Conservation (phyloP, 306 rosid genomes). For the Dalbergia cochinchinensis region DNA sequence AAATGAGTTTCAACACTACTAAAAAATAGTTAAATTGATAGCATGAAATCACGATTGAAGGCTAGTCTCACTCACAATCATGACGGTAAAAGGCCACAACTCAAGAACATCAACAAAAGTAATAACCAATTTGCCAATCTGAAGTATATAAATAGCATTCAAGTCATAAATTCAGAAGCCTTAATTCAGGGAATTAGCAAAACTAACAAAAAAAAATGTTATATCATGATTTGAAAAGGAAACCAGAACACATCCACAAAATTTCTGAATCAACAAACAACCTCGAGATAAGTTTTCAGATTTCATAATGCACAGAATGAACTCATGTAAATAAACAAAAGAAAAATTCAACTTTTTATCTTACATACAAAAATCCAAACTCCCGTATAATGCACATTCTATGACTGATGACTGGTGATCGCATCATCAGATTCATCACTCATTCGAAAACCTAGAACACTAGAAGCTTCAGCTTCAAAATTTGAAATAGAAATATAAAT, state of each 20-base stretch:
- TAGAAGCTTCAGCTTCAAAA: too few relatives aligned
- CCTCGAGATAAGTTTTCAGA: slow-evolving; percentile 18
- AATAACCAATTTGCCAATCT: slow-evolving; percentile 95
- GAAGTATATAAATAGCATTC: slow-evolving; percentile 50
- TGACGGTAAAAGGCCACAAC: slow-evolving; percentile 97
- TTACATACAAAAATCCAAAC: too few relatives aligned
- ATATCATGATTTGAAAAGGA: slow-evolving; percentile 9
- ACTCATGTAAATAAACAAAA: too few relatives aligned
- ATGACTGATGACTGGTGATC: too few relatives aligned
- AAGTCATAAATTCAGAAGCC: slow-evolving; percentile 36
- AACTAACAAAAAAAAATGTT: slow-evolving; percentile 13
- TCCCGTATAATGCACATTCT: too few relatives aligned
- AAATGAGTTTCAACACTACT: slow-evolving; percentile 17
- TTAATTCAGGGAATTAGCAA: slow-evolving; percentile 20
- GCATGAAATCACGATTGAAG: slow-evolving; percentile 44
- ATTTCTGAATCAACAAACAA: slow-evolving; percentile 27
- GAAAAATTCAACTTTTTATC: too few relatives aligned
- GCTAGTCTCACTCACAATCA: slow-evolving; percentile 73
- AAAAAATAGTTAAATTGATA: slow-evolving; percentile 23
- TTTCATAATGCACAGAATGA: not conserved
- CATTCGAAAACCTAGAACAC: too few relatives aligned
- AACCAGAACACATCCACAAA: slow-evolving; percentile 16
- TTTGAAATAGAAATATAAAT: too few relatives aligned
- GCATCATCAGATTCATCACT: too few relatives aligned
- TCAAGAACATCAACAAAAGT: slow-evolving; percentile 92